These are phyloP conservation scores for Podila epigama DNA, from an alignment of 192 early-diverging fungal genomes.

Conservation along the genomic window DNA sequence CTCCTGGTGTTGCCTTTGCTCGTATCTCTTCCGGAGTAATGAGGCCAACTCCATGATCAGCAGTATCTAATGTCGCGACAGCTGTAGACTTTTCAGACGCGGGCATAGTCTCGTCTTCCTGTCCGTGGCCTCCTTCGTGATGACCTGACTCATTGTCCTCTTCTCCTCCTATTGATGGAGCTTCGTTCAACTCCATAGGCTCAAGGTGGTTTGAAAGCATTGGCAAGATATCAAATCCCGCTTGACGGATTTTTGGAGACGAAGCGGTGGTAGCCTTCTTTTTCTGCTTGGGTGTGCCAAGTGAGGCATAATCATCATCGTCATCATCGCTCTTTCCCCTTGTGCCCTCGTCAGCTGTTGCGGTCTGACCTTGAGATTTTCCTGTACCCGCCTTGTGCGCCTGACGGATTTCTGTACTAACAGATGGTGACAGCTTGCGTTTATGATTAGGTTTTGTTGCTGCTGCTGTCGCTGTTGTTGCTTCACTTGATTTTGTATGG, in stretches of 20 bases:
- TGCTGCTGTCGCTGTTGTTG: background rate
- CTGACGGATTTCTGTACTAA: too few species aligned
- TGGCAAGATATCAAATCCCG: slow-evolving; percentile 6
- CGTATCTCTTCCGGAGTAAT: too few species aligned
- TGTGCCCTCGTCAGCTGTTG: background rate
- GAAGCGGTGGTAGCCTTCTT: background rate
- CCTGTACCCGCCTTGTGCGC: too few species aligned
- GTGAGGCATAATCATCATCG: slow-evolving; percentile 20
- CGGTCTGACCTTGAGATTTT: background rate
- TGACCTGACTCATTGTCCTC: too few species aligned
- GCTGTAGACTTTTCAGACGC: too few species aligned
- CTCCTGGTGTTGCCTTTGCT: background rate
- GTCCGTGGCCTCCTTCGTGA: background rate
- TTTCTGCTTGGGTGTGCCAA: slow-evolving; percentile 21
- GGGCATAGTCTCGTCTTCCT: background rate
- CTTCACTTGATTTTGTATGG: background rate
- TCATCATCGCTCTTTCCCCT: background rate
- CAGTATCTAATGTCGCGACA: too few species aligned
- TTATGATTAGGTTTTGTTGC: background rate
- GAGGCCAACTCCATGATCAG: too few species aligned
- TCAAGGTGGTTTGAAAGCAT: background rate
- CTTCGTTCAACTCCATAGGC: background rate
- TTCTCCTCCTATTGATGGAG: too few species aligned
- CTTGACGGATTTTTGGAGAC: slow-evolving; percentile 25
- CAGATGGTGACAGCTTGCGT: slow-evolving; percentile 1